These are phyloP conservation scores for Blumeria graminis DNA, from an alignment of 2,329 filamentous ascomycete species.

Conservation along the genomic window DNA sequence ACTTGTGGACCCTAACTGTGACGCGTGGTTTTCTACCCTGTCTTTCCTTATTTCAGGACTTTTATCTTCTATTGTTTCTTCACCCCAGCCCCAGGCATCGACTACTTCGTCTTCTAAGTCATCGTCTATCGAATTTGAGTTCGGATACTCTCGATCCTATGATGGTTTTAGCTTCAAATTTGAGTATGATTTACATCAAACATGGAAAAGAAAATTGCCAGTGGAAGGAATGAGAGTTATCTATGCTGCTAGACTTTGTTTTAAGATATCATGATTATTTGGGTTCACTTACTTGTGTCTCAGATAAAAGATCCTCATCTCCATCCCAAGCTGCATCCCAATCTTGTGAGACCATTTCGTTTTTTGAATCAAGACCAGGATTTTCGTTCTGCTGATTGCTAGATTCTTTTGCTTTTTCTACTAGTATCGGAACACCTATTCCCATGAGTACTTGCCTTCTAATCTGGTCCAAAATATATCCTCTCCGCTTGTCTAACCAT, in stretches of 20 bases:
- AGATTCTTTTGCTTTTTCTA: conserved; percentile 70
- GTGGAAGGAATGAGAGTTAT: neutral
- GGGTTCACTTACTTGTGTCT: neutral
- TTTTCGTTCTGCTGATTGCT: conserved; percentile 16
- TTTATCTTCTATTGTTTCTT: conserved; percentile 27
- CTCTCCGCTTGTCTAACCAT: conserved; percentile 69
- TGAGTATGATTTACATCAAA: no score
- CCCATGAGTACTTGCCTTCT: conserved; percentile 37
- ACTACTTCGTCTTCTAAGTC: conserved; percentile 16
- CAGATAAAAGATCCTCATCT: conserved; percentile 27
- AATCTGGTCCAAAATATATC: conserved; percentile 52
- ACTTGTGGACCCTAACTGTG: neutral
- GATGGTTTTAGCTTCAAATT: no score
- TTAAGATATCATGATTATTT: no score
- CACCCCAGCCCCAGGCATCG: conserved; percentile 61
- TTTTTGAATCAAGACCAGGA: conserved; percentile 6
- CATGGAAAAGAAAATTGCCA: no score
- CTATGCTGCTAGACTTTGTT: neutral
- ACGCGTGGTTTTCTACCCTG: neutral
- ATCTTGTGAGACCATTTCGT: conserved; percentile 35
- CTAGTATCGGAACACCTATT: conserved; percentile 39
- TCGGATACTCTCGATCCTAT: neutral
- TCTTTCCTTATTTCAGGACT: neutral
- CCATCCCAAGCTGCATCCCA: conserved; percentile 60
- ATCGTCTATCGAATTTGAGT: neutral